Percentiles rank a stretch among this genome's conserved stretches.
Evolutionary conservation across 2,329 filamentous ascomycete species (phyloP).

Genomic region (Coniochaeta sp.): DNA sequence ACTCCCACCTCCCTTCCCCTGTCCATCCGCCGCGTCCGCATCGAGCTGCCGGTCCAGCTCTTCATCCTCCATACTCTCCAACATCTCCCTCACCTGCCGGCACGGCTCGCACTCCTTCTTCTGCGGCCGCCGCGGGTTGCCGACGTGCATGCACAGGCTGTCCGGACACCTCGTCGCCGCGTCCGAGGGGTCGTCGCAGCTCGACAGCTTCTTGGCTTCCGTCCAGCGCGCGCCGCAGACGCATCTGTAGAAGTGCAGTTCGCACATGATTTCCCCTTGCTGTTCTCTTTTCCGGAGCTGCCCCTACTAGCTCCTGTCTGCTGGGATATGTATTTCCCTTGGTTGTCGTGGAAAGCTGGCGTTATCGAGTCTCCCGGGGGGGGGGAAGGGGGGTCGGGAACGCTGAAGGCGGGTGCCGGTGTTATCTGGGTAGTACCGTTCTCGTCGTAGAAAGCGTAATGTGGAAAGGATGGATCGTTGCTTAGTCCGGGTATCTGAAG

Average conservation of each 20-base stretch:
- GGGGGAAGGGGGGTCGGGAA: background rate
- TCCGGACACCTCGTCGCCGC: conserved; percentile 18
- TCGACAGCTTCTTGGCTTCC: conserved; percentile 25
- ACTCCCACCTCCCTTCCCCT: background rate
- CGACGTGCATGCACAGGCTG: conserved; percentile 29
- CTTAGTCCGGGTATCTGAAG: background rate
- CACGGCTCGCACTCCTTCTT: conserved; percentile 25
- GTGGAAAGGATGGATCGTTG: background rate
- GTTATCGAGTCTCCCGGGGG: background rate
- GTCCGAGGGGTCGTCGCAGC: conserved; percentile 25
- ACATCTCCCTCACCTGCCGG: conserved; percentile 17
- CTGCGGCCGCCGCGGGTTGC: conserved; percentile 21
- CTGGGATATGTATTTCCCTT: background rate
- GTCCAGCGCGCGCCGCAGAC: conserved; percentile 23
- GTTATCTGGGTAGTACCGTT: background rate
- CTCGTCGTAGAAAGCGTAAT: background rate
- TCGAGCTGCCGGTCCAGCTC: background rate
- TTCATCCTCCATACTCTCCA: conserved; percentile 19
- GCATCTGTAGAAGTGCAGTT: conserved; percentile 26
- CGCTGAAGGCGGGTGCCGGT: background rate
- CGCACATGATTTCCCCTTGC: conserved; percentile 24
- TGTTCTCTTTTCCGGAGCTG: background rate
- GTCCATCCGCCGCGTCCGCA: background rate
- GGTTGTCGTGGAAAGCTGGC: background rate
- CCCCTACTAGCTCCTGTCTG: too few relatives aligned